A percentile compares a stretch with the other conserved stretches of the same genome.
Evolutionary conservation across 2,329 filamentous ascomycete species (phyloP).

Genomic region (Hypoxylon rubiginosum): DNA sequence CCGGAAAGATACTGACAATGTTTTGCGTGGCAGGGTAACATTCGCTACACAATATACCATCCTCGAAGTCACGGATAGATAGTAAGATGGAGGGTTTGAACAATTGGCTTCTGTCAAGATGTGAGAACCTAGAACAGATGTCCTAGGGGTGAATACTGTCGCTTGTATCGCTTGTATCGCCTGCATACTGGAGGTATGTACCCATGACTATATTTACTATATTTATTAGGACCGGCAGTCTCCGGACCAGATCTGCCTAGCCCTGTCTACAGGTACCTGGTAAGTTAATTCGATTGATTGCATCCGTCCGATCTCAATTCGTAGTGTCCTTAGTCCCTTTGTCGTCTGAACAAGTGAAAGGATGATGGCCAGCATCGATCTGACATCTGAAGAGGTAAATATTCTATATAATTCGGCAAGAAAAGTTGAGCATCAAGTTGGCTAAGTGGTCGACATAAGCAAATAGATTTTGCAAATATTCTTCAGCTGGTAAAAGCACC

Average conservation of each 20-base stretch:
- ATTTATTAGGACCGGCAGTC: slow-evolving; percentile 4
- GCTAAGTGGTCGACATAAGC: not conserved
- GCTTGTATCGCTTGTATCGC: slow-evolving; percentile 8
- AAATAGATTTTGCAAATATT: not conserved
- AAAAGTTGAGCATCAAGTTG: not conserved
- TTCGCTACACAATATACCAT: slow-evolving; percentile 19
- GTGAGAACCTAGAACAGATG: not conserved
- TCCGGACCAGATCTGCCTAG: slow-evolving; percentile 10
- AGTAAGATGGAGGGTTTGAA: not conserved
- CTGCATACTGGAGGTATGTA: too few relatives aligned
- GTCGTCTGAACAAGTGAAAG: not conserved
- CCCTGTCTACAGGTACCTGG: not conserved
- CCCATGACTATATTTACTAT: not conserved
- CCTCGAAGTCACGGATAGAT: not conserved
- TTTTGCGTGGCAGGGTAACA: slow-evolving; percentile 33
- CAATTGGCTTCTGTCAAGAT: not conserved
- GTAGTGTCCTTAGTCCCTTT: not conserved
- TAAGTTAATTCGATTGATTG: not conserved
- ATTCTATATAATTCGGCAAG: not conserved
- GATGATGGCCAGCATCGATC: not conserved
- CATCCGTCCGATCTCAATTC: slow-evolving; percentile 2
- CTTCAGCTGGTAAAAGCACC: not conserved
- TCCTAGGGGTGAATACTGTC: not conserved
- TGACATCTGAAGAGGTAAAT: not conserved
- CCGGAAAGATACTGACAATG: slow-evolving; percentile 6